These are phyloP conservation scores for Salicornia ramosissima DNA, from an alignment of 148 eudicot species.

Conservation along the genomic window DNA sequence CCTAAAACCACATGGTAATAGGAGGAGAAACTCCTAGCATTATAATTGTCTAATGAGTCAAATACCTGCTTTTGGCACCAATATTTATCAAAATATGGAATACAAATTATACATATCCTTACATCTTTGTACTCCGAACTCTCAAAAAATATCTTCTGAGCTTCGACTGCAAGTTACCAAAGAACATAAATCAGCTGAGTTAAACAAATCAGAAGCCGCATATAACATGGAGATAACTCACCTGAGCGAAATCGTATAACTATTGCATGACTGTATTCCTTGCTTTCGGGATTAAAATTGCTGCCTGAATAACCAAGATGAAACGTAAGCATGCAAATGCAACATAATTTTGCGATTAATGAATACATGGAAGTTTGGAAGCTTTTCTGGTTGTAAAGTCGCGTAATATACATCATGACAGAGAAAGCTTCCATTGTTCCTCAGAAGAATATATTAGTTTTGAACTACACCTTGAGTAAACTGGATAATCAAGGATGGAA, in stretches of 20 bases:
- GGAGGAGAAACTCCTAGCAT: too few species aligned
- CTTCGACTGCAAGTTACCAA: slow-evolving; percentile 53
- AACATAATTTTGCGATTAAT: background rate
- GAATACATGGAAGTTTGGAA: background rate
- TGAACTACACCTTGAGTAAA: slow-evolving; percentile 54
- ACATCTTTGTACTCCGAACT: slow-evolving; percentile 73
- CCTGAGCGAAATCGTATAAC: slow-evolving; percentile 78
- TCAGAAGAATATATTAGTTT: background rate
- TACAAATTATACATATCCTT: slow-evolving; percentile 21
- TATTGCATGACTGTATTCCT: slow-evolving; percentile 58
- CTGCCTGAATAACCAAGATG: slow-evolving; percentile 40
- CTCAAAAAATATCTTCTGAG: slow-evolving; percentile 57
- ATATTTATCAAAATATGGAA: too few species aligned
- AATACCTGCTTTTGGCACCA: background rate
- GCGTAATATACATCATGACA: background rate
- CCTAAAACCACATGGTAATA: too few species aligned
- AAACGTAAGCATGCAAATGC: slow-evolving; percentile 4
- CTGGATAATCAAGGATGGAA: slow-evolving; percentile 75
- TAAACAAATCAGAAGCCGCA: background rate
- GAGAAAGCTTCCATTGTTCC: slow-evolving; percentile 4
- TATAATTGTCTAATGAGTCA: background rate
- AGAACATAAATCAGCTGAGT: slow-evolving; percentile 19
- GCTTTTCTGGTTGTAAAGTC: background rate
- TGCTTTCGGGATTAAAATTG: slow-evolving; percentile 41
- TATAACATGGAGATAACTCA: slow-evolving; percentile 29